These are phyloP conservation scores for Myxozyma neotropica DNA, from an alignment of 805 yeast species.

Conservation along the genomic window DNA sequence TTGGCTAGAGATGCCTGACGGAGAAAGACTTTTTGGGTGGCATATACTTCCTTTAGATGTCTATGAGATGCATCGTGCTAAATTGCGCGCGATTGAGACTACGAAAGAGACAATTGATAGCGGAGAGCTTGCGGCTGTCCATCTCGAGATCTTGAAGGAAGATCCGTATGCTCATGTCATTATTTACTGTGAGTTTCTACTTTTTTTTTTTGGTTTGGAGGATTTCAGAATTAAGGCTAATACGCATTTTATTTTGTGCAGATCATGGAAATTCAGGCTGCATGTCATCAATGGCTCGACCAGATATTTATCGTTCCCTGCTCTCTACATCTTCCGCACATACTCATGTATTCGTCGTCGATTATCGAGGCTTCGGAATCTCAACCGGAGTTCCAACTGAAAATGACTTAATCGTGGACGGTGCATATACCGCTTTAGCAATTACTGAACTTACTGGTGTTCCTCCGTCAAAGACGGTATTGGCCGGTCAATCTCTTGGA, in stretches of 20 bases:
- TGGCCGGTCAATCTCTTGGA: constrained; percentile 33
- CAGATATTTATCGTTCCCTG: constrained; percentile 23
- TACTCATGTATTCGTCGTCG: constrained; percentile 27
- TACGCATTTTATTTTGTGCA: not conserved
- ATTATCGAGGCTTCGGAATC: constrained; percentile 31
- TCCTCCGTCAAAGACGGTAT: constrained; percentile 4
- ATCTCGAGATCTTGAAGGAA: constrained; percentile 11
- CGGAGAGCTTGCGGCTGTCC: constrained; percentile 18
- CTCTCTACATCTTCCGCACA: constrained; percentile 24
- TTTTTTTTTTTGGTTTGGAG: not conserved
- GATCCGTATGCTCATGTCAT: constrained; percentile 27
- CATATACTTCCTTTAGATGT: constrained; percentile 27
- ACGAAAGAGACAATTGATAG: constrained; percentile 13
- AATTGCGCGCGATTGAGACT: constrained; percentile 1
- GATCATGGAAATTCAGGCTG: constrained; percentile 25
- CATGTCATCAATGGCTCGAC: constrained; percentile 18
- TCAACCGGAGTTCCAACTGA: constrained; percentile 29
- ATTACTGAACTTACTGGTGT: constrained; percentile 13
- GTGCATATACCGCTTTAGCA: constrained; percentile 8
- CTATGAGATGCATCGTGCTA: constrained; percentile 9
- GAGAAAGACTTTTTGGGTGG: constrained; percentile 24
- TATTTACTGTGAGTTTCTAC: constrained; percentile 14
- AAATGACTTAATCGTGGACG: constrained; percentile 18
- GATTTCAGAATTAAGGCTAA: too few relatives aligned
- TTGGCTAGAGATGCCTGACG: constrained; percentile 23